Conservation (phyloP, 805 yeast species). For the Torulaspora gathmanii region DNA sequence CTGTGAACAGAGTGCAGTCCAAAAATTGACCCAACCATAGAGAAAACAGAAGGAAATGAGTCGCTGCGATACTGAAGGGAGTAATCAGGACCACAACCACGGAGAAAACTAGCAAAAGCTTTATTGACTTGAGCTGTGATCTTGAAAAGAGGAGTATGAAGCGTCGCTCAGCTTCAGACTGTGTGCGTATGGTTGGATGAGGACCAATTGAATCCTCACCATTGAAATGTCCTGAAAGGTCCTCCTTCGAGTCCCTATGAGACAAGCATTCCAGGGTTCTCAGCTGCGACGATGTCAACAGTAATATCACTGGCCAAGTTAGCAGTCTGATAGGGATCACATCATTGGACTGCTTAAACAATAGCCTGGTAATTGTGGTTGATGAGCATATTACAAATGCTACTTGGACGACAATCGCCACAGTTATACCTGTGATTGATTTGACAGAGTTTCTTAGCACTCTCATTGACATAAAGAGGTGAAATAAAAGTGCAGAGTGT, state of each 20-base stretch:
- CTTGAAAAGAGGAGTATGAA: conserved; percentile 26
- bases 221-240: neutral
- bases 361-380: conserved; percentile 14
- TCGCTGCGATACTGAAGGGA: conserved; percentile 38
- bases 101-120: conserved; percentile 7
- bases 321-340: conserved; percentile 15
- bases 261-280: conserved; percentile 7
- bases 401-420: conserved; percentile 16
- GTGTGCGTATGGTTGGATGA: neutral
- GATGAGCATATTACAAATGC: conserved; percentile 15
- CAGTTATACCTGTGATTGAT: conserved; percentile 14
- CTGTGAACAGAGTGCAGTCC: conserved; percentile 59
- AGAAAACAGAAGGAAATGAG: conserved; percentile 45
- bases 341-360: conserved; percentile 16
- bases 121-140: conserved; percentile 8
- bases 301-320: conserved; percentile 13
- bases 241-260: conserved; percentile 20
- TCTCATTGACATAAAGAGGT: conserved; percentile 5
- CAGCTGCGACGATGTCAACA: conserved; percentile 6
- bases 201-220: neutral
- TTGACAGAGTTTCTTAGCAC: conserved; percentile 12
- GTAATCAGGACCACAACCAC: conserved; percentile 33
- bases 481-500: neutral
- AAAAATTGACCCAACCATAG: conserved; percentile 55
- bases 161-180: conserved; percentile 37